These are phyloP conservation scores for Beauveria brongniartii DNA, from an alignment of 2,329 filamentous ascomycete species.

Conservation along the genomic window DNA sequence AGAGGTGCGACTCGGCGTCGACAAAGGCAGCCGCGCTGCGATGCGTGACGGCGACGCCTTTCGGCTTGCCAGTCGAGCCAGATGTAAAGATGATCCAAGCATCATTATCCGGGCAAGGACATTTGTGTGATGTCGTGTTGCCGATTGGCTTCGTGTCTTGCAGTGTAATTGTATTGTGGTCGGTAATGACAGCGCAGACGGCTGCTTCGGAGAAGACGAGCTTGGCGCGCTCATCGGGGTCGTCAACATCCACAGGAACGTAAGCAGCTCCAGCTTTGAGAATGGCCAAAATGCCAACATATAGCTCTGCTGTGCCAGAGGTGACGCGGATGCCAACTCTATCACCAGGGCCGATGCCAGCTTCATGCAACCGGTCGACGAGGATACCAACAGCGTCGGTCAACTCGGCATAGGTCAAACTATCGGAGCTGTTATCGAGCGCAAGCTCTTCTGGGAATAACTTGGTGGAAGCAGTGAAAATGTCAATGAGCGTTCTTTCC, in stretches of 20 bases:
- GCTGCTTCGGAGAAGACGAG: constrained; percentile 16
- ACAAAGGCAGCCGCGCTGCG: constrained; percentile 19
- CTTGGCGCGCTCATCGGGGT: constrained; percentile 16
- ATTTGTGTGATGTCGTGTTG: neutral
- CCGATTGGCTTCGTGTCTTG: neutral
- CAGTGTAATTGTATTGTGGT: constrained; percentile 13
- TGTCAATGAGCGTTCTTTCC: constrained; percentile 16
- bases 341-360: constrained; percentile 14
- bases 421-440: constrained; percentile 14
- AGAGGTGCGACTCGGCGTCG: constrained; percentile 17
- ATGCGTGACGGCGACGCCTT: constrained; percentile 19
- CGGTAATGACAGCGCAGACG: constrained; percentile 15
- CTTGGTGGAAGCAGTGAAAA: constrained; percentile 12
- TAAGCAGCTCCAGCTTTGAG: constrained; percentile 16
- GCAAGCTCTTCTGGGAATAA: constrained; percentile 11
- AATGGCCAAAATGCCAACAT: constrained; percentile 16
- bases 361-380: constrained; percentile 8
- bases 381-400: constrained; percentile 3
- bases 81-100: constrained; percentile 20
- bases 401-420: constrained; percentile 13
- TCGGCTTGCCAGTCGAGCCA: constrained; percentile 15
- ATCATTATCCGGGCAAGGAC: constrained; percentile 13
- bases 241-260: constrained; percentile 18
- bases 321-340: constrained; percentile 15
- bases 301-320: constrained; percentile 16